Evolutionary conservation across 2,329 filamentous ascomycete genomes (phyloP).

Genomic region (Metarhizium humberi): DNA sequence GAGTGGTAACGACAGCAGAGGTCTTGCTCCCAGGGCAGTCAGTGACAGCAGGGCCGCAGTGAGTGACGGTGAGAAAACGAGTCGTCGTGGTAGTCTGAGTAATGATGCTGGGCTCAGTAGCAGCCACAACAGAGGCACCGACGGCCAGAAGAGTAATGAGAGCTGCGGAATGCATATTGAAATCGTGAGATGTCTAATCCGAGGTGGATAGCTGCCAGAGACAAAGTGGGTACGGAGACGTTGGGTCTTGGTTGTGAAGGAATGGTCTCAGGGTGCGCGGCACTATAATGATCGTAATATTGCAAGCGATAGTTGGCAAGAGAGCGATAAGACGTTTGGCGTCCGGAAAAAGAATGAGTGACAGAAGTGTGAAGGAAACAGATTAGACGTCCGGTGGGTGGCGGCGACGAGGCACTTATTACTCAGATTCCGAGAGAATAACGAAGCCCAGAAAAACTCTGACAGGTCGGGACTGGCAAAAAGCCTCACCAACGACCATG

Average conservation of each 20-base stretch:
- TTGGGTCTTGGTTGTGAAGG: neutral
- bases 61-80: conserved; percentile 35
- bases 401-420: neutral
- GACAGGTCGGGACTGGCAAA: neutral
- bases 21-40: conserved; percentile 30
- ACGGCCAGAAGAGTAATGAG: conserved; percentile 32
- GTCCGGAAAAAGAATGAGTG: conserved; percentile 1
- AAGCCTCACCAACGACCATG: conserved; percentile 1
- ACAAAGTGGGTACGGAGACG: neutral
- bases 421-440: neutral
- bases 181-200: neutral
- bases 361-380: neutral
- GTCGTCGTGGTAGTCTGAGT: conserved; percentile 35
- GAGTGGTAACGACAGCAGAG: conserved; percentile 6
- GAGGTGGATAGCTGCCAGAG: neutral
- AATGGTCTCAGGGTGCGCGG: neutral
- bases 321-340: neutral
- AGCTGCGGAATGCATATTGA: conserved; percentile 37
- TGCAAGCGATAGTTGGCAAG: neutral
- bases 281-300: neutral
- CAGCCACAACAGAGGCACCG: conserved; percentile 27
- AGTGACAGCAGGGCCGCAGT: conserved; percentile 33
- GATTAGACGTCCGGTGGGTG: neutral
- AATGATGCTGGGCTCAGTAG: conserved; percentile 24
- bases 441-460: conserved; percentile 2